Conservation (phyloP, 352 stramenopile genomes). For the Globisporangium spinosum region DNA sequence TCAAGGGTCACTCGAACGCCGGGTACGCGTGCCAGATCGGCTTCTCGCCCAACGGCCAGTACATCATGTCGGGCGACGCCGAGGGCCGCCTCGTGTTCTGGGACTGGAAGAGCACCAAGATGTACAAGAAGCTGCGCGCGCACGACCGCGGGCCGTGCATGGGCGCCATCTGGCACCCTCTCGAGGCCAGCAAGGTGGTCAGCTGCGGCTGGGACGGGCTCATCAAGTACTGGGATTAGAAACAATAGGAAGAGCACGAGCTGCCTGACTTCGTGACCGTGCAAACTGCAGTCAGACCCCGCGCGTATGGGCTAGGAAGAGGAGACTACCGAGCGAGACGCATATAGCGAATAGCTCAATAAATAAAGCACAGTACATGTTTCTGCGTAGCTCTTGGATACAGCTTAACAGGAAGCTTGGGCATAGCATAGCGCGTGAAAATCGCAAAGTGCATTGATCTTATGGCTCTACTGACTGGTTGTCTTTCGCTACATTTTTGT, state of each 20-base stretch:
- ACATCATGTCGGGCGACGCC: slow-evolving; percentile 92
- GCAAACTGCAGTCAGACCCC: neutral
- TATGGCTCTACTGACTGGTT: neutral
- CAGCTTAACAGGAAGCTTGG: too few species aligned
- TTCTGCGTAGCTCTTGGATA: neutral
- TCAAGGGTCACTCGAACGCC: slow-evolving; percentile 91
- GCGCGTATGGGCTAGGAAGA: too few species aligned
- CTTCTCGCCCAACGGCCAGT: slow-evolving; percentile 96
- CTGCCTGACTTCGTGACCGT: neutral
- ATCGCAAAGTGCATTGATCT: neutral
- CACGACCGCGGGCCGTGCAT: slow-evolving; percentile 95
- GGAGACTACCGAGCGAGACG: too few species aligned
- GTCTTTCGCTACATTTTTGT: neutral
- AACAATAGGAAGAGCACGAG: neutral
- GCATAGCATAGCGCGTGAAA: neutral
- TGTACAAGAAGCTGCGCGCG: slow-evolving; percentile 84
- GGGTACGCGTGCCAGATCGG: slow-evolving; percentile 96
- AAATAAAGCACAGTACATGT: neutral
- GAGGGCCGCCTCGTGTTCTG: slow-evolving; percentile 98
- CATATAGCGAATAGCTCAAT: neutral
- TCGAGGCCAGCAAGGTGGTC: slow-evolving; percentile 95
- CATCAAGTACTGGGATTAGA: slow-evolving; percentile 99
- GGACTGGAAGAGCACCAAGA: slow-evolving; percentile 97
- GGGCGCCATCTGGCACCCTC: slow-evolving; percentile 94
- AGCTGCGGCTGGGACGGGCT: slow-evolving; percentile 98